A percentile compares a stretch with the other conserved stretches of the same genome.
Conservation (phyloP, 2,329 filamentous ascomycete genomes). For the Colletotrichum echinochloae region DNA sequence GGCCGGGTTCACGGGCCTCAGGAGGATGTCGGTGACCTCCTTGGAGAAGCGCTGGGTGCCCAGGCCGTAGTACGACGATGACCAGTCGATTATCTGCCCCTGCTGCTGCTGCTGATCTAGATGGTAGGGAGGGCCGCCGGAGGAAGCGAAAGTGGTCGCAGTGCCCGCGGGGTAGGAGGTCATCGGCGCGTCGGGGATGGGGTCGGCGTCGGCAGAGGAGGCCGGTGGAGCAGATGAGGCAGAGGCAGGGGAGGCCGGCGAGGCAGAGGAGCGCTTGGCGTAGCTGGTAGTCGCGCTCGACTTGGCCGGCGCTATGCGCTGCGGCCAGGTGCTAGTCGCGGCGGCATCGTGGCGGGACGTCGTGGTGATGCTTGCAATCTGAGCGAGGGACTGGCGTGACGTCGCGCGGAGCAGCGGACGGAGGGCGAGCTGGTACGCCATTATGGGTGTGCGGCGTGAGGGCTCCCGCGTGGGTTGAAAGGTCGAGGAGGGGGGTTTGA, state of each 20-base stretch:
- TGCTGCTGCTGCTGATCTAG: conserved; percentile 7
- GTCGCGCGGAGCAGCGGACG: conserved; percentile 35
- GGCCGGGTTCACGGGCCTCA: conserved; percentile 72
- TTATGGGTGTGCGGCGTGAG: not conserved
- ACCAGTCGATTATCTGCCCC: conserved; percentile 74
- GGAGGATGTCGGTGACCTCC: conserved; percentile 76
- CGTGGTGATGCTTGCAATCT: conserved; percentile 10
- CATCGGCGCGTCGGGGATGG: conserved; percentile 12
- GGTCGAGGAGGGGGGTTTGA: no score
- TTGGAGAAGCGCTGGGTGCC: conserved; percentile 76
- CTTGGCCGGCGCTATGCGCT: not conserved
- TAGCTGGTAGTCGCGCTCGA: not conserved
- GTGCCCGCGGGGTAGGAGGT: not conserved
- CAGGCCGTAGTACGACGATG: conserved; percentile 84
- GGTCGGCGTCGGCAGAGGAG: conserved; percentile 6
- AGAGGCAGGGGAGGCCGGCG: not conserved
- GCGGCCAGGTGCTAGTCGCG: not conserved
- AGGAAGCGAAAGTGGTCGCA: conserved; percentile 13
- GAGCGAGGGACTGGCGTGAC: not conserved
- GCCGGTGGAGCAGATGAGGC: not conserved
- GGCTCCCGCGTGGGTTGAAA: no score
- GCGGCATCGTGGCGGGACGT: conserved; percentile 11
- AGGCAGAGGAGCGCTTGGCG: not conserved
- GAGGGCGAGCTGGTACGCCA: conserved; percentile 36
- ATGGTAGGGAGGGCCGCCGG: conserved; percentile 1